A percentile compares a stretch with the other conserved stretches of the same genome.
Evolutionary conservation across 2,329 filamentous ascomycete genomes (phyloP).

Genomic region (Aureobasidium namibiae): DNA sequence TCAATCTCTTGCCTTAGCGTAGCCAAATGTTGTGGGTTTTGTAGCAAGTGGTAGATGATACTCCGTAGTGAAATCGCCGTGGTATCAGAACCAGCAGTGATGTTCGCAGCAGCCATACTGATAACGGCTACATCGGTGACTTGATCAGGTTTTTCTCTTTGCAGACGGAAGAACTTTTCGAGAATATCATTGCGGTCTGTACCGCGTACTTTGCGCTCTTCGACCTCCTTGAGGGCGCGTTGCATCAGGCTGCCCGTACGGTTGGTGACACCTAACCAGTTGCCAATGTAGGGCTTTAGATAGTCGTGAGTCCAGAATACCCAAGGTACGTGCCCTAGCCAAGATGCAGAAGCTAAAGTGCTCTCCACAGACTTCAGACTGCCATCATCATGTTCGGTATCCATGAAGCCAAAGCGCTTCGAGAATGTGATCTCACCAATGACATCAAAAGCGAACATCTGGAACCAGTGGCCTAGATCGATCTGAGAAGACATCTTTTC

Average conservation of each 20-base stretch:
- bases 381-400: constrained; percentile 27
- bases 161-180: constrained; percentile 8
- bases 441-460: constrained; percentile 35
- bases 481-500: constrained; percentile 19
- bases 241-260: neutral
- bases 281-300: neutral
- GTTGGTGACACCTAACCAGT: constrained; percentile 2
- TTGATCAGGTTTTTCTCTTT: constrained; percentile 9
- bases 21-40: constrained; percentile 19
- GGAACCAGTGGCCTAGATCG: constrained; percentile 31
- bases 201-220: neutral
- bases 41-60: constrained; percentile 26
- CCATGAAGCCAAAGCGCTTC: constrained; percentile 30
- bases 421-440: constrained; percentile 34
- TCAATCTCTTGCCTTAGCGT: constrained; percentile 19
- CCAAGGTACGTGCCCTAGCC: constrained; percentile 31
- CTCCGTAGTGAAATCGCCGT: constrained; percentile 27
- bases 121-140: constrained; percentile 16
- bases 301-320: constrained; percentile 23
- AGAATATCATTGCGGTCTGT: constrained; percentile 10
- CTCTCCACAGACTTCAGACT: constrained; percentile 26
- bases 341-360: constrained; percentile 26
- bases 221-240: constrained; percentile 3
- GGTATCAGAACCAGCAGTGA: constrained; percentile 26
- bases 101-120: constrained; percentile 18